Evolutionary conservation across 2,329 filamentous ascomycete species (phyloP).

Genomic region (Venturia effusa): DNA sequence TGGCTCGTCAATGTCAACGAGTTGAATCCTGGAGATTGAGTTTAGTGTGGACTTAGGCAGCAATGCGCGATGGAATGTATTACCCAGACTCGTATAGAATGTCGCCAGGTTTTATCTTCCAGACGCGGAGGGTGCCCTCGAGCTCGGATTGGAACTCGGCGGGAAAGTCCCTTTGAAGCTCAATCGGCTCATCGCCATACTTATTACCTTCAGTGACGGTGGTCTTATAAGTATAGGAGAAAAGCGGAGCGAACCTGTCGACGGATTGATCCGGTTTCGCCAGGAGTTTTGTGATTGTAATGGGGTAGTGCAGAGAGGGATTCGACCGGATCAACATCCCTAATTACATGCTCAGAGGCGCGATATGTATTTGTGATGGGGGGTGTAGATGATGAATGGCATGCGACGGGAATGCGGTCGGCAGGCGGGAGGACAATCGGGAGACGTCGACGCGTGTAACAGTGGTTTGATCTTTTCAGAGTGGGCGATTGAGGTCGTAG

Average conservation of each 20-base stretch:
- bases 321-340: constrained; percentile 39
- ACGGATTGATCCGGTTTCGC: constrained; percentile 66
- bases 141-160: constrained; percentile 73
- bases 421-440: not conserved
- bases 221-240: constrained; percentile 81
- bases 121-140: constrained; percentile 67
- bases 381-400: not conserved
- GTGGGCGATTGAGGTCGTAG: not conserved
- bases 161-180: constrained; percentile 59
- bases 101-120: constrained; percentile 60
- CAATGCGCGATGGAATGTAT: not conserved
- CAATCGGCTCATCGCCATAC: constrained; percentile 57
- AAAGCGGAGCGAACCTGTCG: constrained; percentile 63
- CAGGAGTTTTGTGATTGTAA: constrained; percentile 78
- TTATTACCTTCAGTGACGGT: constrained; percentile 55
- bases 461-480: not conserved
- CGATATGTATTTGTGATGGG: not conserved
- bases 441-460: not conserved
- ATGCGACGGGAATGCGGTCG: not conserved
- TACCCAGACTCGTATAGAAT: constrained; percentile 41
- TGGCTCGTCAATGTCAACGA: constrained; percentile 76
- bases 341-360: constrained; percentile 11
- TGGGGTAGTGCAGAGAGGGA: constrained; percentile 68
- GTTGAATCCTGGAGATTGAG: constrained; percentile 31
- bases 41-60: not conserved